Base-by-base conservation (phyloP, 352 stramenopile genomes). In the Globisporangium iwayamae region DNA sequence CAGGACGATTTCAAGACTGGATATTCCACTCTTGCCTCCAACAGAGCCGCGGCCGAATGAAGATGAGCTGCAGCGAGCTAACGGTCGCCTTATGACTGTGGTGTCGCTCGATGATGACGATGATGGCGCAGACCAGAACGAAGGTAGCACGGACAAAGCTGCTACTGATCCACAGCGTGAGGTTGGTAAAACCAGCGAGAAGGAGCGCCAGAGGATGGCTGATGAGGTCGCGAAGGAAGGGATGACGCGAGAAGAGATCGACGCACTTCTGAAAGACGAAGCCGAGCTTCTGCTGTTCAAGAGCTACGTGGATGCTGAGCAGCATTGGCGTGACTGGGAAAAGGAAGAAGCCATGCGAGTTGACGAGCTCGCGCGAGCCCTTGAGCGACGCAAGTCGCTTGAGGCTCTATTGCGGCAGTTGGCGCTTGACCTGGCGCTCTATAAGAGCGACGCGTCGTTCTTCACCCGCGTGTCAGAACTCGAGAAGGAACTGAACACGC, bases 251-350 rank as follows among this genome's bases (percentile, higher is more conserved):
- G 47, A 54, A 18, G 69, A 76, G 13, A 43, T 52, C 32, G 69
- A 68, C 18, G 53, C 55, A 6, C 62, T 66, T 2, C 56, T 83
- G 22, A 60, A 59, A 22, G 79, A 89, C 41, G 82, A 91, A 68
- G 62, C 56, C 0, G 82, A 91, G 53, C 59, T 91, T 34, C 63
- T 68, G 0, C 57, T 70, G 30, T 69, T 88, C 14, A 85, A 83
- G 59, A 36, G 60, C 2, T 78, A 71, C 13, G 80, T 76, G 10
- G 72, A 85, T n/a, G 56, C 58, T 9, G 78, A 86, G 32, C 60
- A 72, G 43, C 56, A 52, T 6, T 91, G 80, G 79, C 59, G 66
- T 9, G 57, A 78, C 48, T 91, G 80, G 78, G 69, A 87, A n/a
- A 60, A 66, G 39, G 52, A 70, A 34, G 78, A 90, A 54, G 62